These are phyloP conservation scores for Coemansia sp. DNA, from an alignment of 192 early-diverging fungal species.

Conservation along the genomic window DNA sequence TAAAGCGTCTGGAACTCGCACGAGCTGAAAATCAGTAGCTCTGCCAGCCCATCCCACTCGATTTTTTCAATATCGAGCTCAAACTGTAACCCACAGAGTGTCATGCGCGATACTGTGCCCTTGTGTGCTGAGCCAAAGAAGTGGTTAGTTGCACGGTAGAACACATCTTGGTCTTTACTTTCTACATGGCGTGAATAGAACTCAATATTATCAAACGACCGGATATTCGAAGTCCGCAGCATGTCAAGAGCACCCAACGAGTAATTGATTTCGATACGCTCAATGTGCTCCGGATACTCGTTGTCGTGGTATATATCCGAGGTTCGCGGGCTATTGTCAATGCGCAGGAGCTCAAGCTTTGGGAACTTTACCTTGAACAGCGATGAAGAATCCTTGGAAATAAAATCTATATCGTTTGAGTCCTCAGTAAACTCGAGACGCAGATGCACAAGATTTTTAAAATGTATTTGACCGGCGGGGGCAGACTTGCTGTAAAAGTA, in stretches of 20 bases:
- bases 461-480: not conserved
- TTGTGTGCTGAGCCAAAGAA: not conserved
- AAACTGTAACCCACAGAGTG: not conserved
- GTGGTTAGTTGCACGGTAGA: conserved; percentile 1
- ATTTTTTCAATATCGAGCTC: not conserved
- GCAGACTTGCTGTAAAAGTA: conserved; percentile 6
- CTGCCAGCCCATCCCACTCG: not conserved
- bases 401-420: conserved; percentile 1
- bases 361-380: conserved; percentile 1
- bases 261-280: conserved; percentile 4
- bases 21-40: not conserved
- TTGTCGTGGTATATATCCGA: conserved; percentile 5
- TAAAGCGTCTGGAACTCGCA: not conserved
- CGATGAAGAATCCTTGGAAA: too few species aligned
- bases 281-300: conserved; percentile 4
- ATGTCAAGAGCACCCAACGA: conserved; percentile 2
- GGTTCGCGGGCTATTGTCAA: conserved; percentile 4
- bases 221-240: not conserved
- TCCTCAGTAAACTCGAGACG: conserved; percentile 6
- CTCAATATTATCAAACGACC: not conserved
- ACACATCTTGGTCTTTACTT: not conserved
- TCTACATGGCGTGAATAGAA: not conserved
- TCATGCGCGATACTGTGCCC: not conserved
- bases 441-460: conserved; percentile 1
- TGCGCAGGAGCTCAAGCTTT: conserved; percentile 1